These are phyloP conservation scores for Closterium sp. DNA, from an alignment of 139 green algal species.

Conservation along the genomic window DNA sequence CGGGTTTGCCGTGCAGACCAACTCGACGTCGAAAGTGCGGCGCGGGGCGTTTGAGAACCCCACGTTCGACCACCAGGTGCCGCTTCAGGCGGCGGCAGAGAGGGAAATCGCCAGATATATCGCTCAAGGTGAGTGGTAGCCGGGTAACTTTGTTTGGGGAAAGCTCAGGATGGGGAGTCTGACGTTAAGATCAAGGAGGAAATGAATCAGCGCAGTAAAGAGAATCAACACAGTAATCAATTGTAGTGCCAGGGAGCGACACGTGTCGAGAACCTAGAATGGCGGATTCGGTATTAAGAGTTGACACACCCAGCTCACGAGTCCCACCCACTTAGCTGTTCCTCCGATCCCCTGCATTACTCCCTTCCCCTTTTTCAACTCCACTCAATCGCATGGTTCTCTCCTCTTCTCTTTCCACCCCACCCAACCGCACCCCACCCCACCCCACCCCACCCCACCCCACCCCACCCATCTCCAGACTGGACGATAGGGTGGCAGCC, in stretches of 20 bases:
- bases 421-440: neutral
- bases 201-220: no score
- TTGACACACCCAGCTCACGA: slow-evolving; percentile 74
- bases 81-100: slow-evolving; percentile 76
- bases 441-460: slow-evolving; percentile 72
- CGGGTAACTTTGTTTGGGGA: no score
- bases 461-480: slow-evolving; percentile 73
- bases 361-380: slow-evolving; percentile 85
- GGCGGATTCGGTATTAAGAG: slow-evolving; percentile 51
- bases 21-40: slow-evolving; percentile 82
- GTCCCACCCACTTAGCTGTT: slow-evolving; percentile 64
- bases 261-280: slow-evolving; percentile 44
- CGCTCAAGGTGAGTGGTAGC: neutral
- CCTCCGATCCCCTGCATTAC: slow-evolving; percentile 42
- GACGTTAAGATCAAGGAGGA: no score
- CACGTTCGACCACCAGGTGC: slow-evolving; percentile 73
- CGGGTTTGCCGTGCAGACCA: slow-evolving; percentile 76
- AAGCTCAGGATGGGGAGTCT: no score
- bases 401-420: neutral
- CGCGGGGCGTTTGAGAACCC: slow-evolving; percentile 71
- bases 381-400: slow-evolving; percentile 83
- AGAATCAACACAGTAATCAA: no score
- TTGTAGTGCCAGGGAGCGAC: neutral
- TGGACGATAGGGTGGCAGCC: slow-evolving; percentile 58
- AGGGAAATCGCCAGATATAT: slow-evolving; percentile 66